Conservation (phyloP, 768 basidiomycete genomes). For the Dictyophora rubrovolvata region DNA sequence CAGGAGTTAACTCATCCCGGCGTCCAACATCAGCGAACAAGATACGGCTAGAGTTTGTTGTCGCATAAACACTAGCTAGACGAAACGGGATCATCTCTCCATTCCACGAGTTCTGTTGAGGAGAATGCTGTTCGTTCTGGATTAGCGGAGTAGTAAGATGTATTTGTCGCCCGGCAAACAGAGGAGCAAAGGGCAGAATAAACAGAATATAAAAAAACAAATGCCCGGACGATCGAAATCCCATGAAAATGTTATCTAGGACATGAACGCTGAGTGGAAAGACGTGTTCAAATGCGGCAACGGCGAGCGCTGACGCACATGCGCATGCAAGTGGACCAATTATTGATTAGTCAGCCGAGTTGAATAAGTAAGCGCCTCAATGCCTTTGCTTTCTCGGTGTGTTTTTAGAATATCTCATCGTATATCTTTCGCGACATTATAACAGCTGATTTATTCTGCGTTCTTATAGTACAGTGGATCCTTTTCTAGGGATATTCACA, state of each 20-base stretch:
- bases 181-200: background rate
- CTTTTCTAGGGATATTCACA: conserved; percentile 66
- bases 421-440: background rate
- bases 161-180: background rate
- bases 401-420: background rate
- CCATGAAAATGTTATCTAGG: background rate
- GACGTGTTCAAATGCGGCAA: background rate
- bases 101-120: background rate
- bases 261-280: background rate
- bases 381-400: background rate
- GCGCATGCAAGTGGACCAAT: background rate
- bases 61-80: conserved; percentile 55
- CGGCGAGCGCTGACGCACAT: background rate
- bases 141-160: background rate
- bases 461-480: conserved; percentile 48
- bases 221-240: background rate
- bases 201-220: background rate
- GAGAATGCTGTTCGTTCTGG: background rate
- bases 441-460: background rate
- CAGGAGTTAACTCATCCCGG: conserved; percentile 19
- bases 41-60: conserved; percentile 41
- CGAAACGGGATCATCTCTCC: conserved; percentile 38
- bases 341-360: background rate
- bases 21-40: conserved; percentile 46
- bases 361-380: background rate